A percentile compares a stretch with the other conserved stretches of the same genome.
These are phyloP conservation scores for Thalassiosira exigua DNA, from an alignment of 352 stramenopile genomes.

Conservation along the genomic window DNA sequence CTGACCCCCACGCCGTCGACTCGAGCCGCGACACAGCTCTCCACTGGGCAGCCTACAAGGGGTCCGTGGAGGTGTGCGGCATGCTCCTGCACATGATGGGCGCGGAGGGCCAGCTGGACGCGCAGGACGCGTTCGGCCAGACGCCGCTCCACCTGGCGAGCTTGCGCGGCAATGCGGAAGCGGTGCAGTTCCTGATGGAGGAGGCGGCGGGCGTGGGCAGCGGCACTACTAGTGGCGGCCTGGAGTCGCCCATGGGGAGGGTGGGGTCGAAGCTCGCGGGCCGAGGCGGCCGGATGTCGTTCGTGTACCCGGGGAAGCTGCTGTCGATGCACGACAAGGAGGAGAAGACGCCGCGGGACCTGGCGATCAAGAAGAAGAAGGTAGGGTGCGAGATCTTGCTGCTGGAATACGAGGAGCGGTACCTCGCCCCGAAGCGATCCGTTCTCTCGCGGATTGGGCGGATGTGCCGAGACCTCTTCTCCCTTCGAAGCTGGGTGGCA, in stretches of 20 bases:
- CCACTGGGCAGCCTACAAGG: slow-evolving; percentile 88
- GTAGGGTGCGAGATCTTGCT: slow-evolving; percentile 72
- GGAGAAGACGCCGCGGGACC: slow-evolving; percentile 83
- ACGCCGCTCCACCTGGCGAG: slow-evolving; percentile 87
- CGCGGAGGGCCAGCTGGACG: slow-evolving; percentile 66
- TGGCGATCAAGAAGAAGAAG: slow-evolving; percentile 86
- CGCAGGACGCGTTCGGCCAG: slow-evolving; percentile 85
- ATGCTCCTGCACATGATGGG: slow-evolving; percentile 69
- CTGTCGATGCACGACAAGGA: slow-evolving; percentile 84
- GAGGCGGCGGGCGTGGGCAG: slow-evolving; percentile 34
- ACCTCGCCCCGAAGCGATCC: slow-evolving; percentile 40
- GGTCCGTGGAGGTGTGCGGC: slow-evolving; percentile 82
- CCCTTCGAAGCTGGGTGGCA: slow-evolving; percentile 63
- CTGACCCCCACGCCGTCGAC: slow-evolving; percentile 84
- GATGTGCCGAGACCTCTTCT: slow-evolving; percentile 54
- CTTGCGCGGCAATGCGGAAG: slow-evolving; percentile 84
- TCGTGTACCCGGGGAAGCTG: slow-evolving; percentile 47
- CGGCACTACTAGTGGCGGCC: neutral
- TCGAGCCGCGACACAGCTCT: slow-evolving; percentile 82
- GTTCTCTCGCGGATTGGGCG: slow-evolving; percentile 34
- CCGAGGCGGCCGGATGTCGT: slow-evolving; percentile 16
- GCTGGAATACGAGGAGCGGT: slow-evolving; percentile 62
- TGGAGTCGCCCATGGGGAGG: slow-evolving; percentile 18
- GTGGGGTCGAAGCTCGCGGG: slow-evolving; percentile 45
- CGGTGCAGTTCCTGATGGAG: slow-evolving; percentile 69